A percentile compares a stretch with the other conserved stretches of the same genome.
phyloP scores from a whole-genome alignment of 148 eudicot species.

The Dianthus caryophyllus region DNA sequence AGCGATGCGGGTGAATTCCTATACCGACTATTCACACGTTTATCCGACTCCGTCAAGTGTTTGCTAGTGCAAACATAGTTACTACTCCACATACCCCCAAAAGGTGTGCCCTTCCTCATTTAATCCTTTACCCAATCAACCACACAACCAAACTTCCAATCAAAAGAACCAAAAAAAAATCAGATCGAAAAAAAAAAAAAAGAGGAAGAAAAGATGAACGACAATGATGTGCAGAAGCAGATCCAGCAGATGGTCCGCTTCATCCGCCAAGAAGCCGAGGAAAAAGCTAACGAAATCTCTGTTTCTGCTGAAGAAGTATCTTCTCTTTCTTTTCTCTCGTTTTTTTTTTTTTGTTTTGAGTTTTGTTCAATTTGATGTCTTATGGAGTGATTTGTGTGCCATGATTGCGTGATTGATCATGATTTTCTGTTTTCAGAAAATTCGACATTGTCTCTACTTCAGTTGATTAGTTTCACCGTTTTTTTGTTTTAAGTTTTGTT shows the following conservation, averaged over 20 bases:
- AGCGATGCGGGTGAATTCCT: no score
- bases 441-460: no score
- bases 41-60: no score
- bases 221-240: slow-evolving; percentile 78
- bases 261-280: slow-evolving; percentile 88
- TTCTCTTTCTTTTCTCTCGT: no score
- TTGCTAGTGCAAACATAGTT: no score
- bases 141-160: background rate
- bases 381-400: no score
- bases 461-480: background rate
- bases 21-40: no score
- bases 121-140: background rate
- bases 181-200: background rate
- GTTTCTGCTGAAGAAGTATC: slow-evolving; percentile 71
- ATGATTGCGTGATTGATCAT: no score
- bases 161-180: background rate
- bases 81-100: no score
- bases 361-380: background rate
- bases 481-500: no score
- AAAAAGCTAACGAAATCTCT: slow-evolving; percentile 82
- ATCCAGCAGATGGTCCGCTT: slow-evolving; percentile 89
- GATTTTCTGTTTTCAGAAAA: no score
- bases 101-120: no score
- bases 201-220: slow-evolving; percentile 46
- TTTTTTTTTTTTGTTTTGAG: background rate